Evolutionary conservation across 805 yeast genomes (phyloP).

Genomic region (Lipomyces kockii): DNA sequence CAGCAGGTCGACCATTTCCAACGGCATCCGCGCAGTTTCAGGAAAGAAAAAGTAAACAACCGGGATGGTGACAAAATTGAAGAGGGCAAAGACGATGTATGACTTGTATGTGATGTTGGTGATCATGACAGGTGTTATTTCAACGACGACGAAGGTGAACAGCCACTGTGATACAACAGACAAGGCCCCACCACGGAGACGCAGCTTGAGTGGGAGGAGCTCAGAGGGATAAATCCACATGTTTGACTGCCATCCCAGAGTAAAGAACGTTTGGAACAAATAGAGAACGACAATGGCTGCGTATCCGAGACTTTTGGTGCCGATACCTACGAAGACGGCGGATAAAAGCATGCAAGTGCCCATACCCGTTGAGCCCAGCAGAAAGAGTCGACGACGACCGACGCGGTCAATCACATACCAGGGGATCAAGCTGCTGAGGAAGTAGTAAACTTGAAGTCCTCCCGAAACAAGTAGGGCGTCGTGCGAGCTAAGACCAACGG

Average conservation of each 20-base stretch:
- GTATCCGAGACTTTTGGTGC: conserved; percentile 20
- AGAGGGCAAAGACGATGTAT: conserved; percentile 62
- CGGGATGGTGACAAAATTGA: conserved; percentile 55
- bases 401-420: conserved; percentile 40
- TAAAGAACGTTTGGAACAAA: conserved; percentile 27
- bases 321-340: conserved; percentile 25
- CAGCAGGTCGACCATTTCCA: conserved; percentile 48
- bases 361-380: conserved; percentile 58
- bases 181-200: conserved; percentile 60
- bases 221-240: conserved; percentile 66
- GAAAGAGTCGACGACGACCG: conserved; percentile 69
- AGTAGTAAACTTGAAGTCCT: conserved; percentile 23
- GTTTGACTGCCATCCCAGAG: conserved; percentile 37
- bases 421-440: conserved; percentile 21
- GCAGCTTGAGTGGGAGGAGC: conserved; percentile 56
- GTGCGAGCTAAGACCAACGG: conserved; percentile 19
- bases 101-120: conserved; percentile 57
- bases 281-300: conserved; percentile 27
- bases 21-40: conserved; percentile 62
- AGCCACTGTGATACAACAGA: conserved; percentile 64
- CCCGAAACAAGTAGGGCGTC: conserved; percentile 24
- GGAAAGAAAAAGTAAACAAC: conserved; percentile 57
- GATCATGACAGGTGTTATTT: conserved; percentile 58
- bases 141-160: conserved; percentile 61
- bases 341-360: conserved; percentile 43